phyloP scores from a whole-genome alignment of 2,329 filamentous ascomycete species.

The Sclerotinia sclerotiorum region DNA sequence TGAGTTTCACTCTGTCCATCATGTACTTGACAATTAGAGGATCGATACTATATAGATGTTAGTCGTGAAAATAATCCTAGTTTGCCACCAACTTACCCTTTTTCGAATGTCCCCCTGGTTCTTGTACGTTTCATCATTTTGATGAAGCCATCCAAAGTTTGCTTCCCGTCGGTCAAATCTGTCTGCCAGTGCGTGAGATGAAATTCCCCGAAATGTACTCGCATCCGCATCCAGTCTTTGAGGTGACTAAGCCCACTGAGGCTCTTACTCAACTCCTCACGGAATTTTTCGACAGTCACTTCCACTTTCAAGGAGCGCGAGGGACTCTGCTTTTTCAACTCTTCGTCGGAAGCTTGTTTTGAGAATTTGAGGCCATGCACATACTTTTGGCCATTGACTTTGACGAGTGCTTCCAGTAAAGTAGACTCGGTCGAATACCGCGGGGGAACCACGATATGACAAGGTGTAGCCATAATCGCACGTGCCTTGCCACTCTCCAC shows the following conservation, averaged over 20 bases:
- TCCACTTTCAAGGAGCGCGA: not conserved
- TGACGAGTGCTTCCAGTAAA: not conserved
- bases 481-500: constrained; percentile 30
- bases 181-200: constrained; percentile 31
- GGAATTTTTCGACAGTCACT: constrained; percentile 13
- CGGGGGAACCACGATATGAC: constrained; percentile 36
- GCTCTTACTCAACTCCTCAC: constrained; percentile 28
- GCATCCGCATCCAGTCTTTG: constrained; percentile 38
- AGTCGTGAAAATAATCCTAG: not conserved
- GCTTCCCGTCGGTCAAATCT: constrained; percentile 27
- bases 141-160: constrained; percentile 32
- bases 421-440: not conserved
- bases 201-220: constrained; percentile 39
- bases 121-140: constrained; percentile 35
- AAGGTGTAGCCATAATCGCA: constrained; percentile 28
- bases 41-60: constrained; percentile 24
- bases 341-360: not conserved
- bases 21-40: constrained; percentile 28
- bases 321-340: not conserved
- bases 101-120: constrained; percentile 34
- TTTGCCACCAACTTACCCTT: constrained; percentile 33
- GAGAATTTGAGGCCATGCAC: not conserved
- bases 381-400: constrained; percentile 2
- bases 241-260: constrained; percentile 31
- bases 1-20: constrained; percentile 27